Evolutionary conservation across 73 alveolate species (phyloP).

Genomic region (Urostyla sp.): DNA sequence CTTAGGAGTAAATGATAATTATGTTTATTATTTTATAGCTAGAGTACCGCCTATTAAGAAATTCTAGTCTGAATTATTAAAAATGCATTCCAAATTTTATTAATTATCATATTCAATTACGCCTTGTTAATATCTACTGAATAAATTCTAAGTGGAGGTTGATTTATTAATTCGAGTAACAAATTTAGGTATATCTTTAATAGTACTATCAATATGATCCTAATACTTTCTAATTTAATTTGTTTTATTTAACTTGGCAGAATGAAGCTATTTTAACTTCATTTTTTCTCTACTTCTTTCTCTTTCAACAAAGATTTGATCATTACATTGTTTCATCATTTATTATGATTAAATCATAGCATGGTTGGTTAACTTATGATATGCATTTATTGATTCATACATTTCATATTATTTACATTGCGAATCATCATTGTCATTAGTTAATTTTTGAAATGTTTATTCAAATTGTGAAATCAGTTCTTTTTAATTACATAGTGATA

Average conservation of each 20-base stretch:
- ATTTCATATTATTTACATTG: slow-evolving; percentile 14
- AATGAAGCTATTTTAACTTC: slow-evolving; percentile 8
- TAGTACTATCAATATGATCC: background rate
- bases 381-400: slow-evolving; percentile 35
- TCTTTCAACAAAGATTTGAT: slow-evolving; percentile 2
- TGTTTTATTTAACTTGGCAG: background rate
- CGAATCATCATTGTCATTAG: background rate
- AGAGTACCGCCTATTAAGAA: background rate
- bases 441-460: background rate
- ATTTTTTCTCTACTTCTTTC: slow-evolving; percentile 36
- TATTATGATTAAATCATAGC: slow-evolving; percentile 31
- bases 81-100: background rate
- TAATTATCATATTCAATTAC: background rate
- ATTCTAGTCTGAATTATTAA: background rate
- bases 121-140: background rate
- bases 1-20: slow-evolving; percentile 33
- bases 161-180: slow-evolving; percentile 10
- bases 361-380: slow-evolving; percentile 12
- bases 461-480: slow-evolving; percentile 25
- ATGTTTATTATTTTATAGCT: background rate
- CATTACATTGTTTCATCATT: slow-evolving; percentile 21
- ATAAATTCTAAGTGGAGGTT: background rate
- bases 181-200: background rate
- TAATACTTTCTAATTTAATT: background rate
- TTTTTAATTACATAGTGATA: slow-evolving; percentile 21